Conservation (phyloP, 768 basidiomycete species). For the button mushroom (Agaricus bisporus) region DNA sequence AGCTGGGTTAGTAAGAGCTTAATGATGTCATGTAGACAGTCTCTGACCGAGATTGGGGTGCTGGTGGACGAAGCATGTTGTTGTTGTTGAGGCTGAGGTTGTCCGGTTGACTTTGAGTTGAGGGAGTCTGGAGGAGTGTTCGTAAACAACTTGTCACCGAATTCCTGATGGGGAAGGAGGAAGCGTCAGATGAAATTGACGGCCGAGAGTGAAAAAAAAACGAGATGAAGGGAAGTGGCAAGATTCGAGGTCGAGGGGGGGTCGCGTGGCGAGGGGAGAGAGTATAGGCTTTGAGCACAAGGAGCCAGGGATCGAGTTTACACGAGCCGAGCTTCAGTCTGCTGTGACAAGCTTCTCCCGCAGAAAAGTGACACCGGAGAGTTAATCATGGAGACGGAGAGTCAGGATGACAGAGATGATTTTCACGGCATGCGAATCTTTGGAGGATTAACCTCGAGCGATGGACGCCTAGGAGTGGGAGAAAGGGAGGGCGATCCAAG, state of each 20-base stretch:
- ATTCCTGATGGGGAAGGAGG: slow-evolving; percentile 9
- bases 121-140: slow-evolving; percentile 9
- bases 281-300: background rate
- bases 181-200: background rate
- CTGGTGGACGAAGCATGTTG: slow-evolving; percentile 13
- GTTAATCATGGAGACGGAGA: background rate
- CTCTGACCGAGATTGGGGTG: slow-evolving; percentile 18
- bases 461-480: slow-evolving; percentile 8
- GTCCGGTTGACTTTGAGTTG: slow-evolving; percentile 4
- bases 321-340: background rate
- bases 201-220: background rate
- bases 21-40: slow-evolving; percentile 18
- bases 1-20: background rate
- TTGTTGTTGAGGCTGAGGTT: slow-evolving; percentile 12
- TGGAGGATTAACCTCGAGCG: slow-evolving; percentile 18
- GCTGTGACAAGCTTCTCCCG: background rate
- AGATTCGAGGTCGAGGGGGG: background rate
- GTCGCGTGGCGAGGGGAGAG: background rate
- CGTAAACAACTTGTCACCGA: slow-evolving; percentile 2
- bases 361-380: background rate
- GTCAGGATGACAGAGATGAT: slow-evolving; percentile 4
- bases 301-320: background rate
- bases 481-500: slow-evolving; percentile 9
- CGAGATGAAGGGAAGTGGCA: background rate
- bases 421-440: slow-evolving; percentile 17